phyloP scores from a whole-genome alignment of 1,139 yeast species.

The Hanseniaspora sp. region DNA sequence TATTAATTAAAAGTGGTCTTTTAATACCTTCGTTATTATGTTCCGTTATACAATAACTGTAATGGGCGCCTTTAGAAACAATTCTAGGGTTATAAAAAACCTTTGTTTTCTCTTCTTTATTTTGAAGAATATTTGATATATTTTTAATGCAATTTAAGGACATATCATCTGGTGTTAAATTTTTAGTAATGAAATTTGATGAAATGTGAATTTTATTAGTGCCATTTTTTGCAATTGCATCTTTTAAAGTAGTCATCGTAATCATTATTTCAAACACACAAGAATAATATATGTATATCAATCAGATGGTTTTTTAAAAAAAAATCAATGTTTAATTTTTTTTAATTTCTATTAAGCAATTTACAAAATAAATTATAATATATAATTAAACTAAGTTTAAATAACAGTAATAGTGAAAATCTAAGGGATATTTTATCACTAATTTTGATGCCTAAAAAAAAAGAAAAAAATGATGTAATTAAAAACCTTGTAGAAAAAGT shows the following conservation, averaged over 20 bases:
- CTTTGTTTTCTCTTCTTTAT: slow-evolving; percentile 19
- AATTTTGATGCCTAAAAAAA: no score
- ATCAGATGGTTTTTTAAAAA: no score
- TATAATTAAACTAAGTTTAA: no score
- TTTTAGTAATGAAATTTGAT: neutral
- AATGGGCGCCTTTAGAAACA: slow-evolving; percentile 50
- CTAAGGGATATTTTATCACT: no score
- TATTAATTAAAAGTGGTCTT: slow-evolving; percentile 48
- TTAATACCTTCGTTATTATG: slow-evolving; percentile 38
- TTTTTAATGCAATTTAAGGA: neutral
- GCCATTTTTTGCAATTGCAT: neutral
- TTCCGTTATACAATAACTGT: slow-evolving; percentile 60
- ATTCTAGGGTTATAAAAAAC: slow-evolving; percentile 48
- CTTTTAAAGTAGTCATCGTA: slow-evolving; percentile 2
- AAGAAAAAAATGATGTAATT: no score
- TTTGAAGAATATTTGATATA: slow-evolving; percentile 13
- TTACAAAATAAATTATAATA: no score
- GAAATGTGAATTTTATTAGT: neutral
- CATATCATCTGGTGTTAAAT: neutral
- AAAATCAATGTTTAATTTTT: no score
- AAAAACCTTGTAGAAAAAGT: no score
- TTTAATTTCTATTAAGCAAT: no score
- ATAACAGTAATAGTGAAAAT: no score
- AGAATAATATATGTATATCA: no score
- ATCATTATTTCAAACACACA: neutral